Conservation (phyloP, 1,284 basidiomycete species). For the Exsudoporus floridanus region DNA sequence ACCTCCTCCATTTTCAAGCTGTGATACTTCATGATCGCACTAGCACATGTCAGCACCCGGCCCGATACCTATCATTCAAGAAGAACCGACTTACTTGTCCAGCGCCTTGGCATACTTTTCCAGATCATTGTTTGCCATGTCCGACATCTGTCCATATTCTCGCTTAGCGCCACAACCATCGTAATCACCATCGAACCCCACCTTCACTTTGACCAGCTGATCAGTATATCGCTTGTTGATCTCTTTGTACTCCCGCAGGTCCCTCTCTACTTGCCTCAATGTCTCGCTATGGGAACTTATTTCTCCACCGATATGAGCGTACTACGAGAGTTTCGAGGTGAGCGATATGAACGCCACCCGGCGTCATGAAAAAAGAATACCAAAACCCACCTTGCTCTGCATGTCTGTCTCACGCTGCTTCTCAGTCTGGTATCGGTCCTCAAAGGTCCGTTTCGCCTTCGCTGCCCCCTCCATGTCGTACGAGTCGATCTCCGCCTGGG, state of each 20-base stretch:
- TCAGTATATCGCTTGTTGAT: slow-evolving; percentile 84
- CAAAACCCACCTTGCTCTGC: slow-evolving; percentile 63
- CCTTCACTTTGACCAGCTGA: slow-evolving; percentile 94
- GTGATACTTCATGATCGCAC: slow-evolving; percentile 98
- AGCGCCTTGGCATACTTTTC: slow-evolving; percentile 97
- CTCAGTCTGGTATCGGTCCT: slow-evolving; percentile 73
- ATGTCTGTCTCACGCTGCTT: slow-evolving; percentile 72
- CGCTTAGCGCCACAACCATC: neutral
- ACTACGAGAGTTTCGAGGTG: slow-evolving; percentile 45
- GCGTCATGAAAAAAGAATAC: slow-evolving; percentile 11
- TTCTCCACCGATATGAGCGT: slow-evolving; percentile 80
- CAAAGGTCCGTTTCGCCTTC: slow-evolving; percentile 79
- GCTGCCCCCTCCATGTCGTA: slow-evolving; percentile 82
- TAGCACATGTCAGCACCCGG: slow-evolving; percentile 35
- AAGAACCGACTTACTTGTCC: slow-evolving; percentile 67
- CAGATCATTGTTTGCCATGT: slow-evolving; percentile 92
- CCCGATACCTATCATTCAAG: neutral
- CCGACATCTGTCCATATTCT: slow-evolving; percentile 62
- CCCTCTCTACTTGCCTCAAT: slow-evolving; percentile 64
- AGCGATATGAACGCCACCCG: neutral
- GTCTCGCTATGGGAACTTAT: slow-evolving; percentile 75
- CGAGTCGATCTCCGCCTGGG: slow-evolving; percentile 71
- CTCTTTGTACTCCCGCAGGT: slow-evolving; percentile 86
- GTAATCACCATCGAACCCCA: slow-evolving; percentile 30
- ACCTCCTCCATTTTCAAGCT: slow-evolving; percentile 99